Percentiles rank a stretch among this genome's conserved stretches.
Evolutionary conservation across 768 basidiomycete genomes (phyloP).

Genomic region (Xerocomellus amylosporus): DNA sequence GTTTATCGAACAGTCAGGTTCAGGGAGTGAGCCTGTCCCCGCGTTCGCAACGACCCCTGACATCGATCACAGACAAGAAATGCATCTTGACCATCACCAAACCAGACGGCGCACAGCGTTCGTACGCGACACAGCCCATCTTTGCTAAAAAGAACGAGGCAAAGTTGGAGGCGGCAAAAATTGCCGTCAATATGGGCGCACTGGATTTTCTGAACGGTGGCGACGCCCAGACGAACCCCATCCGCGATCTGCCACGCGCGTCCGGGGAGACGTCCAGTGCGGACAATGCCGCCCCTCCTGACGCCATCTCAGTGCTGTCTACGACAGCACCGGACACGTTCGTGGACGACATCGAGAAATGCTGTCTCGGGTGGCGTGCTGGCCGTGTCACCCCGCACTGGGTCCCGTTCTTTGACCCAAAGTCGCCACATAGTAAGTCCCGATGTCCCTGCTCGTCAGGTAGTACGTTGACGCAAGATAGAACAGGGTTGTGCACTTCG

Average conservation of each 20-base stretch:
- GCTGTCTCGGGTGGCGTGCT: conserved; percentile 54
- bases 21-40: conserved; percentile 32
- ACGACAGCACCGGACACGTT: conserved; percentile 1
- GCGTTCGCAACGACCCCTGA: conserved; percentile 1
- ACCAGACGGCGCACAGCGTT: conserved; percentile 48
- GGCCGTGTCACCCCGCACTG: conserved; percentile 52
- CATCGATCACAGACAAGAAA: conserved; percentile 42
- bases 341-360: conserved; percentile 48
- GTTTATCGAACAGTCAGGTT: conserved; percentile 40
- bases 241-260: conserved; percentile 33
- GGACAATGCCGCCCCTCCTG: background rate
- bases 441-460: background rate
- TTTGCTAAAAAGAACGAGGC: conserved; percentile 52
- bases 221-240: conserved; percentile 39
- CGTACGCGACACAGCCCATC: conserved; percentile 49
- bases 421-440: conserved; percentile 42
- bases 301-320: background rate
- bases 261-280: background rate
- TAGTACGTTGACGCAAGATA: conserved; percentile 17
- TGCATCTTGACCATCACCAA: conserved; percentile 62
- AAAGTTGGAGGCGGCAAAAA: conserved; percentile 46
- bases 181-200: conserved; percentile 59
- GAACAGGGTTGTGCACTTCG: conserved; percentile 56
- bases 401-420: conserved; percentile 48
- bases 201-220: conserved; percentile 54